A percentile compares a stretch with the other conserved stretches of the same genome.
These are phyloP conservation scores for Hirschioporus abietinus DNA, from an alignment of 768 basidiomycete species.

Conservation along the genomic window DNA sequence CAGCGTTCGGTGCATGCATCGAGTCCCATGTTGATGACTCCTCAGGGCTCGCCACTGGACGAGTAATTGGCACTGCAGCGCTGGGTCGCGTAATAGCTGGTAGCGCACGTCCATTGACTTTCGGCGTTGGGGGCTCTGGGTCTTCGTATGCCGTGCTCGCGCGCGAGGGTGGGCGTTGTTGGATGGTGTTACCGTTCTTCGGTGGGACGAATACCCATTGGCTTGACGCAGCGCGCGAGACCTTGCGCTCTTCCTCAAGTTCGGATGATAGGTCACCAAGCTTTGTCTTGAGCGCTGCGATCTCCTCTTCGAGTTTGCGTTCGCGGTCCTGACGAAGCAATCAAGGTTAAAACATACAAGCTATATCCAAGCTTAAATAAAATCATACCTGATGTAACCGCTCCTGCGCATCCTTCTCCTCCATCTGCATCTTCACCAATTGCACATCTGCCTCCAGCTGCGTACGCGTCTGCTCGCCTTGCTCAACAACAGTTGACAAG, in stretches of 20 bases:
- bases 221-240: conserved; percentile 20
- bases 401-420: conserved; percentile 69
- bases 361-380: neutral
- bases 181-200: conserved; percentile 36
- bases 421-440: conserved; percentile 62
- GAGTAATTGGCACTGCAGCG: conserved; percentile 22
- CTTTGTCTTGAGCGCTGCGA: conserved; percentile 56
- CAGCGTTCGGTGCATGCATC: conserved; percentile 46
- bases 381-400: conserved; percentile 56
- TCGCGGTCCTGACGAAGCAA: conserved; percentile 55
- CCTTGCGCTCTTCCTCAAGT: conserved; percentile 41
- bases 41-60: conserved; percentile 38
- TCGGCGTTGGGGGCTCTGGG: conserved; percentile 2
- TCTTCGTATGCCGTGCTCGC: conserved; percentile 55
- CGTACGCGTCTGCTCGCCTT: conserved; percentile 54
- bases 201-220: conserved; percentile 28
- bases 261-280: conserved; percentile 53
- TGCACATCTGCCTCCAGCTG: conserved; percentile 72
- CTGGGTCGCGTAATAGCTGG: conserved; percentile 40
- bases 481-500: conserved; percentile 56
- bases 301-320: conserved; percentile 60
- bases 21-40: conserved; percentile 68
- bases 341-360: conserved; percentile 5
- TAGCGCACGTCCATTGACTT: conserved; percentile 25
- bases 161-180: conserved; percentile 67